Base-by-base conservation (phyloP, 1,284 basidiomycete genomes). In the Lignosus rhinocerotis region DNA sequence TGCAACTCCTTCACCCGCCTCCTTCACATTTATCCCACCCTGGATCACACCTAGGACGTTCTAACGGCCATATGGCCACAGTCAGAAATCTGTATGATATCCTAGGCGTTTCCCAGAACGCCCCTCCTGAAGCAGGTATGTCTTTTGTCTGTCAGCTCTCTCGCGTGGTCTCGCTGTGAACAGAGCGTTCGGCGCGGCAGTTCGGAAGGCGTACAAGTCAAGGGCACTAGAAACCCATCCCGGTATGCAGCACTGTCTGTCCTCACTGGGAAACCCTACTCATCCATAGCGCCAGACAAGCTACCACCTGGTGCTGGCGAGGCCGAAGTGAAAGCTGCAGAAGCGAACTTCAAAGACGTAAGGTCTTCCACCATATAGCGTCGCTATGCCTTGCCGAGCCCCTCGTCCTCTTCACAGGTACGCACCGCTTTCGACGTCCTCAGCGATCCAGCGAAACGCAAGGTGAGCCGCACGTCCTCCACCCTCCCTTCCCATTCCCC, bases 131-230 rank as follows among this genome's bases (percentile, higher is more conserved):
- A 46, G 68, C 68, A 62, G 65, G 71, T 72, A 48, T 33, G 69
- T 60, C n/a, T n/a, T n/a, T 39, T 36, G 25, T 25, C 14, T 30
- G 31, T 39, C 9, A 11, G 33, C 56, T 51, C n/a, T n/a, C 21
- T 42, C 43, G 45, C 9, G 6, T 36, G 12, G 55, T 44, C n/a
- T 9, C 19, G 19, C 43, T 19, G n/a, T 47, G 12, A 45, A 56
- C 47, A 54, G 42, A 50, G 21, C 41, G 43, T 17, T 21, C 17
- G 17, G 47, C 33, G 41, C n/a, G 6, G 52, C 65, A 86, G 85
- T 87, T 57, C 80, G 84, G 63, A 85, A 81, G 65, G 85, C 84
- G 34, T 86, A 86, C 74, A 85, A 82, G 73, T 77, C 80, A 64
- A 79, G 75, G 68, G 81, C 83, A 4, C 72, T 87, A 31, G 74